These are phyloP conservation scores for Globisporangium splendens DNA, from an alignment of 352 stramenopile genomes.

Conservation along the genomic window DNA sequence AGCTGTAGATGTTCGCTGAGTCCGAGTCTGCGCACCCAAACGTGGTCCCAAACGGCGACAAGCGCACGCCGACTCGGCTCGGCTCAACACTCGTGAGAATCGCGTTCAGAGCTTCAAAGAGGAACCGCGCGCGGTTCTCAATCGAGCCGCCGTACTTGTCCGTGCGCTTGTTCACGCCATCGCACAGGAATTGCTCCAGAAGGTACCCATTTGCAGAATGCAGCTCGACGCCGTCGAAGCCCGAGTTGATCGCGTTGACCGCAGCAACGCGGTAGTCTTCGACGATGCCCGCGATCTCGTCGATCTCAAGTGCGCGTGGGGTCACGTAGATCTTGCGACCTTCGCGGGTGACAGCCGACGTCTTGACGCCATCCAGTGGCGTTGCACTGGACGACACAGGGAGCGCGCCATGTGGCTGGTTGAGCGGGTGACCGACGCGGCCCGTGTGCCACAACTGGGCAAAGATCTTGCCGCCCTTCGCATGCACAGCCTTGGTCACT, in stretches of 20 bases:
- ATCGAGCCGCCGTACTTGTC: slow-evolving; percentile 76
- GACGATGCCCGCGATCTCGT: slow-evolving; percentile 61
- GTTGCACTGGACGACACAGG: slow-evolving; percentile 43
- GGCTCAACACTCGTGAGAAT: slow-evolving; percentile 1
- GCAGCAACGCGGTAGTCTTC: slow-evolving; percentile 58
- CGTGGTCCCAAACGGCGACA: slow-evolving; percentile 15
- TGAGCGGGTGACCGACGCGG: slow-evolving; percentile 53
- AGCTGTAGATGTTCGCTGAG: slow-evolving; percentile 31
- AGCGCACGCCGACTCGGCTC: slow-evolving; percentile 9
- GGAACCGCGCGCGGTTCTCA: slow-evolving; percentile 65
- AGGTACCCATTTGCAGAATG: slow-evolving; percentile 88
- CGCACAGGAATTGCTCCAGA: slow-evolving; percentile 82
- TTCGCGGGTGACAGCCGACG: slow-evolving; percentile 19
- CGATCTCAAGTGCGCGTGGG: slow-evolving; percentile 45
- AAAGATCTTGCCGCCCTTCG: slow-evolving; percentile 72
- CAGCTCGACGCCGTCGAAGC: slow-evolving; percentile 88
- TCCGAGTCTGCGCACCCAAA: slow-evolving; percentile 35
- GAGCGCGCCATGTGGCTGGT: slow-evolving; percentile 45
- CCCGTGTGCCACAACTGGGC: slow-evolving; percentile 86
- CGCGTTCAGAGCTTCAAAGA: slow-evolving; percentile 51
- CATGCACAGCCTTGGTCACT: slow-evolving; percentile 67
- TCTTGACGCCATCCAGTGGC: slow-evolving; percentile 14
- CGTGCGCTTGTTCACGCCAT: slow-evolving; percentile 52
- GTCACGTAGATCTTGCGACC: slow-evolving; percentile 26
- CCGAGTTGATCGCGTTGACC: slow-evolving; percentile 53